Evolutionary conservation across 805 yeast species (phyloP), one percentile per base, ranked within the genome.

Genomic region (Spathaspora passalidarum): DNA sequence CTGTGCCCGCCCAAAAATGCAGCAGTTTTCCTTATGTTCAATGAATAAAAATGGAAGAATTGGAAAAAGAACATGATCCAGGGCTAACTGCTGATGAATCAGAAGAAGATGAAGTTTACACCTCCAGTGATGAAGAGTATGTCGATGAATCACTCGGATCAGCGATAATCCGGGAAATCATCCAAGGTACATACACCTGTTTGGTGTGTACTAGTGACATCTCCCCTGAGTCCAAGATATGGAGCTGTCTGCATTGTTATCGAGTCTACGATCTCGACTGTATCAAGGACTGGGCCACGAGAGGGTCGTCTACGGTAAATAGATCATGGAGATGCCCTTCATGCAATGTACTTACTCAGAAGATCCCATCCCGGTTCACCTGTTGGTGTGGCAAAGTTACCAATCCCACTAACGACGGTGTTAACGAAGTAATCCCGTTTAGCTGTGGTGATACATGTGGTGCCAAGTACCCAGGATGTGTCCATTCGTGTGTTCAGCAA

Each of bases 321-420:
- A 78, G 76, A 41, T 69, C 74, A 35, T 90, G 97, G 97, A 75
- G 90, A 56, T 90, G 97, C 63, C 97, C 97, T 0, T 78, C 86
- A 2, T 87, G 96, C 61, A 88, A 81, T 64, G 69, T 64, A 40
- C 79, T 67, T 25, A 66, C 69, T 42, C 69, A 65, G 43, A 62
- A 66, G 56, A 72, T 77, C 38, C 90, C 88, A 32, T 75, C 64
- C 51, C 75, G 62, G 34, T 84, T 79, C 62, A 79, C 79, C 1
- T 90, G 97, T 59, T 90, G 97, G 97, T 90, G 97, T 72, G 92
- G 91, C 1, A 85, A 87, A 56, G 78, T 76, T 2, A 68, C 79
- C 16, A 80, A 86, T 51, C 97, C 97, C 0, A 67, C 61, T 3
- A 39, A 18, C 4, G 14, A 9, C 14, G 23, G 23, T 13, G 63